These are phyloP conservation scores for Trichoderma parareesei DNA, from an alignment of 495 filamentous ascomycete species.

Conservation along the genomic window DNA sequence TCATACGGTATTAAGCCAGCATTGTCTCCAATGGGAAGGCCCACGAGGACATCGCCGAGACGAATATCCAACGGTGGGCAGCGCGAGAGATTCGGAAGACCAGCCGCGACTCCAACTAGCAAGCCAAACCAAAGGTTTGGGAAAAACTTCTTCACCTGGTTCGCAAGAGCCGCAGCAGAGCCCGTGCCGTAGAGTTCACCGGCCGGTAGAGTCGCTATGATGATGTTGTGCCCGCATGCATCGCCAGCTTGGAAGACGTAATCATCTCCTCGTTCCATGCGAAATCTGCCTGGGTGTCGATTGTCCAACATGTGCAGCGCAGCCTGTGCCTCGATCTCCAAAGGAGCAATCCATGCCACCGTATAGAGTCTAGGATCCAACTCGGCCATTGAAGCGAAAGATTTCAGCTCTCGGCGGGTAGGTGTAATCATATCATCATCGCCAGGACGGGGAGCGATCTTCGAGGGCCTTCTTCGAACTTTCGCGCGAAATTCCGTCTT, in stretches of 20 bases:
- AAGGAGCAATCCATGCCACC: slow-evolving; percentile 22
- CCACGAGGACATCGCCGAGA: slow-evolving; percentile 33
- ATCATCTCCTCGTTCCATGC: slow-evolving; percentile 25
- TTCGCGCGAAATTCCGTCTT: too few species aligned
- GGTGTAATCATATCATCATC: neutral
- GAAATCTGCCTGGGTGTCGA: slow-evolving; percentile 19
- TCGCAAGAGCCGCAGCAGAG: slow-evolving; percentile 31
- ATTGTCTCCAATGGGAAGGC: slow-evolving; percentile 15
- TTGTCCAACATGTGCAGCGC: slow-evolving; percentile 21
- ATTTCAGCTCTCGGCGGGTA: neutral
- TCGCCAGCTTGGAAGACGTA: slow-evolving; percentile 27
- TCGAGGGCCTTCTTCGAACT: too few species aligned
- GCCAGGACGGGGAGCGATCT: too few species aligned
- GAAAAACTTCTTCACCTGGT: slow-evolving; percentile 31
- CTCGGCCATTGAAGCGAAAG: neutral
- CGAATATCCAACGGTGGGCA: slow-evolving; percentile 28
- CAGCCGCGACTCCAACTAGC: slow-evolving; percentile 29
- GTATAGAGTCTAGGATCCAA: slow-evolving; percentile 19
- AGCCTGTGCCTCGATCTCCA: slow-evolving; percentile 20
- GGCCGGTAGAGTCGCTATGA: slow-evolving; percentile 30
- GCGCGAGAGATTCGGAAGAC: slow-evolving; percentile 20
- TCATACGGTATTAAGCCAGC: slow-evolving; percentile 23
- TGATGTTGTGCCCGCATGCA: slow-evolving; percentile 34
- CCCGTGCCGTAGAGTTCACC: slow-evolving; percentile 29
- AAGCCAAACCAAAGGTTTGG: slow-evolving; percentile 32